Conservation (phyloP, 352 stramenopile species). For the Phytopythium delawarense region DNA sequence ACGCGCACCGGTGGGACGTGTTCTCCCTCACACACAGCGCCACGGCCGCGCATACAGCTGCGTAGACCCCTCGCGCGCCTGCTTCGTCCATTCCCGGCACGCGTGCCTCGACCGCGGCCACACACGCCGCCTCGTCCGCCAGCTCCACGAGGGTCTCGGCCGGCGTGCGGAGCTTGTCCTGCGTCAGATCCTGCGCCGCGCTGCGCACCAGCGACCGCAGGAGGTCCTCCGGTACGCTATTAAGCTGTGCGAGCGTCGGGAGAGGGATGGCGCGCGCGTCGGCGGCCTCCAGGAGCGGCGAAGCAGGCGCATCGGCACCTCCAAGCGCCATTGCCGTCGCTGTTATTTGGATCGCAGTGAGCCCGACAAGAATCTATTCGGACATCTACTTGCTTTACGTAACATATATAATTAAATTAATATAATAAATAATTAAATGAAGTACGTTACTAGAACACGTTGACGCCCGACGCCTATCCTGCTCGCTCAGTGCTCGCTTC, state of each 20-base stretch:
- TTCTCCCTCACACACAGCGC: constrained; percentile 17
- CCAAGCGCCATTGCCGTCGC: constrained; percentile 13
- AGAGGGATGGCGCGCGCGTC: constrained; percentile 15
- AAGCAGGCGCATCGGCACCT: neutral
- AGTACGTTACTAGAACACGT: neutral
- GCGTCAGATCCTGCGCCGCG: constrained; percentile 20
- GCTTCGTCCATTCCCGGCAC: constrained; percentile 8
- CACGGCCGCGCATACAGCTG: constrained; percentile 28
- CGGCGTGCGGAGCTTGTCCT: constrained; percentile 1
- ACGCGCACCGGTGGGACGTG: neutral
- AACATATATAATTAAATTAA: neutral
- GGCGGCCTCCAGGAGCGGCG: constrained; percentile 13
- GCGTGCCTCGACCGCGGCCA: neutral
- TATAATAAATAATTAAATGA: neutral
- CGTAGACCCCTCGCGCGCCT: constrained; percentile 5
- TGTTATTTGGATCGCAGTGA: neutral
- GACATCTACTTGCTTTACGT: neutral
- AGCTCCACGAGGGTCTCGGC: neutral
- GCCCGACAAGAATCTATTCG: neutral
- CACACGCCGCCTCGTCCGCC: constrained; percentile 4
- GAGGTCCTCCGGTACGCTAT: constrained; percentile 9
- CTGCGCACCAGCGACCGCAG: constrained; percentile 20
- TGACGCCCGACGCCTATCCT: neutral
- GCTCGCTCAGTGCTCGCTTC: no score
- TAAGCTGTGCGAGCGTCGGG: constrained; percentile 9